Evolutionary conservation across 306 rosid species (phyloP).

Genomic region (Hippophae tibetana): DNA sequence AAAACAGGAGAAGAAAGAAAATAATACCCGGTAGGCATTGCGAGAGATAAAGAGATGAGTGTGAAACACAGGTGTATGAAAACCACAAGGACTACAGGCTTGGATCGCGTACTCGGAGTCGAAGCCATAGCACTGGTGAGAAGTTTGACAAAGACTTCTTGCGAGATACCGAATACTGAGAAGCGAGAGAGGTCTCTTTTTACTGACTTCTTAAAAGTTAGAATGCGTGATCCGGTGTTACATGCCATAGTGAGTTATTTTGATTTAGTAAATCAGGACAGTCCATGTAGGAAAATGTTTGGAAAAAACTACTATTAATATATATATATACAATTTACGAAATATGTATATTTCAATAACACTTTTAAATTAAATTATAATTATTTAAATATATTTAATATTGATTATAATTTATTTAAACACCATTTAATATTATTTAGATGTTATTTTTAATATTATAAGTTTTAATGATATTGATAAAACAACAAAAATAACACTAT

Average conservation of each 20-base stretch:
- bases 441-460: too few species aligned
- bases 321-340: too few species aligned
- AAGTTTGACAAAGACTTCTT: conserved; percentile 7
- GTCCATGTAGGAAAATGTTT: not conserved
- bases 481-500: too few species aligned
- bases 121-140: conserved; percentile 11
- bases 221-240: conserved; percentile 4
- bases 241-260: not conserved
- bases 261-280: not conserved
- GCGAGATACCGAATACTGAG: not conserved
- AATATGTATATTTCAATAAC: too few species aligned
- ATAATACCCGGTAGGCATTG: conserved; percentile 55
- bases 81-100: conserved; percentile 30
- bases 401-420: too few species aligned
- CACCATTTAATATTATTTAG: too few species aligned
- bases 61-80: conserved; percentile 37
- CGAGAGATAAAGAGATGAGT: conserved; percentile 40
- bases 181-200: conserved; percentile 8
- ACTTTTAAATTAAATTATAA: too few species aligned
- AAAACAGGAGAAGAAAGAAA: not conserved
- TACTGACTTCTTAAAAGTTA: conserved; percentile 13
- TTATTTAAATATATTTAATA: too few species aligned
- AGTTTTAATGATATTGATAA: too few species aligned
- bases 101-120: conserved; percentile 29
- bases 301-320: too few species aligned